phyloP scores from a whole-genome alignment of 805 yeast genomes.

The Candida namnaoensis region DNA sequence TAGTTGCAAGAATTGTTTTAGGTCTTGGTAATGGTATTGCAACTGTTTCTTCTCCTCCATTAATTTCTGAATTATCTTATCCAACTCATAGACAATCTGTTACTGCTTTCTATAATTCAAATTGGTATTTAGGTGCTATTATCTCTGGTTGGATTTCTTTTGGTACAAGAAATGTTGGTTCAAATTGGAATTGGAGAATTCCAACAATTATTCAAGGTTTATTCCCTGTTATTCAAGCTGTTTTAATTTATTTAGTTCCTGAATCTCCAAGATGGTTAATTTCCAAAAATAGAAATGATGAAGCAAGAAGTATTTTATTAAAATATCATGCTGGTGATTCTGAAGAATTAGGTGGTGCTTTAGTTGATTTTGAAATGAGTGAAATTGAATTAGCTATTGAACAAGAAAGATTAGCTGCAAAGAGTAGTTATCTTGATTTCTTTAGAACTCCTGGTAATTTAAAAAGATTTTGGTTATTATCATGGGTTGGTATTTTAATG shows the following conservation, averaged over 20 bases:
- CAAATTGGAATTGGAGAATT: conserved; percentile 41
- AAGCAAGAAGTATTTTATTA: conserved; percentile 33
- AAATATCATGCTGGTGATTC: conserved; percentile 29
- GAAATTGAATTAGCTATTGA: conserved; percentile 32
- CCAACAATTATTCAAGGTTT: conserved; percentile 44
- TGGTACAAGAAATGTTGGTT: conserved; percentile 27
- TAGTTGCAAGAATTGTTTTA: conserved; percentile 30
- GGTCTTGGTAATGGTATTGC: conserved; percentile 39
- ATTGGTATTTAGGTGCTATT: conserved; percentile 47
- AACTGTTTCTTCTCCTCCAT: conserved; percentile 35
- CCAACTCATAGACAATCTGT: conserved; percentile 34
- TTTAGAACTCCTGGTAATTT: conserved; percentile 28
- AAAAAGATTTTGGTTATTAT: conserved; percentile 29
- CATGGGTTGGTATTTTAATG: conserved; percentile 27
- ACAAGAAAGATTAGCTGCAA: conserved; percentile 26
- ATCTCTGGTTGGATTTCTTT: conserved; percentile 43
- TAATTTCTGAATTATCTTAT: conserved; percentile 41
- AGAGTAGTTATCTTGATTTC: conserved; percentile 30
- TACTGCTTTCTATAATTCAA: conserved; percentile 39
- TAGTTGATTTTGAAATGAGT: conserved; percentile 29
- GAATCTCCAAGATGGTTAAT: conserved; percentile 41
- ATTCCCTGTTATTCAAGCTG: conserved; percentile 33
- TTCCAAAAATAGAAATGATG: conserved; percentile 29
- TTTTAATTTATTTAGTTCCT: conserved; percentile 31
- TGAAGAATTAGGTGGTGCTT: conserved; percentile 12